These are phyloP conservation scores for Selaginella moellendorffii DNA, from an alignment of 75 land plant species.

Conservation along the genomic window DNA sequence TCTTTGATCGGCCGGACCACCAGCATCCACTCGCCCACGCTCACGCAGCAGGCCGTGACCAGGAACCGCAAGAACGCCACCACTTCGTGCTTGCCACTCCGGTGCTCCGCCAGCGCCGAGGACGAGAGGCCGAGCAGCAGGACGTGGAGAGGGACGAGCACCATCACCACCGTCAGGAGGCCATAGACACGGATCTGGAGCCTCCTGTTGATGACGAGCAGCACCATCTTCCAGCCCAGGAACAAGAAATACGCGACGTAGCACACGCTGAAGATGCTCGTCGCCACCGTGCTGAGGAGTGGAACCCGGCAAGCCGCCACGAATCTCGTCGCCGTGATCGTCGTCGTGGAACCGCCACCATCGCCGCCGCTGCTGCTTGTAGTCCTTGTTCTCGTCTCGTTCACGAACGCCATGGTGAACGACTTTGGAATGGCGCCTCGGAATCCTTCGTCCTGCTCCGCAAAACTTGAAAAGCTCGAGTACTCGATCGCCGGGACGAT, in stretches of 20 bases:
- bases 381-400: too few relatives aligned
- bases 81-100: constrained; percentile 27
- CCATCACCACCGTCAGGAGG: constrained; percentile 37
- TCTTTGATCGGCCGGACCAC: constrained; percentile 54
- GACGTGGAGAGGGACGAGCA: constrained; percentile 61
- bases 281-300: constrained; percentile 48
- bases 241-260: constrained; percentile 46
- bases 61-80: constrained; percentile 48
- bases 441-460: too few relatives aligned
- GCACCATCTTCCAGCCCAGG: constrained; percentile 52
- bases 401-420: constrained; percentile 39
- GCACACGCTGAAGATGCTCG: constrained; percentile 46
- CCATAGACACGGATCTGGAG: constrained; percentile 54
- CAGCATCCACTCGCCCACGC: constrained; percentile 39
- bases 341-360: too few relatives aligned
- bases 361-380: too few relatives aligned
- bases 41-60: constrained; percentile 29
- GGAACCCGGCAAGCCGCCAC: constrained; percentile 56
- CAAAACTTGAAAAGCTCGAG: constrained; percentile 14
- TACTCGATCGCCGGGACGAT: constrained; percentile 43
- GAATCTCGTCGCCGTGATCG: neutral
- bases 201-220: constrained; percentile 60
- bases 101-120: constrained; percentile 42
- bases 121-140: constrained; percentile 49
- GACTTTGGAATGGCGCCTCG: constrained; percentile 27